These are phyloP conservation scores for Penicillium canariense DNA, from an alignment of 495 filamentous ascomycete species.

Conservation along the genomic window DNA sequence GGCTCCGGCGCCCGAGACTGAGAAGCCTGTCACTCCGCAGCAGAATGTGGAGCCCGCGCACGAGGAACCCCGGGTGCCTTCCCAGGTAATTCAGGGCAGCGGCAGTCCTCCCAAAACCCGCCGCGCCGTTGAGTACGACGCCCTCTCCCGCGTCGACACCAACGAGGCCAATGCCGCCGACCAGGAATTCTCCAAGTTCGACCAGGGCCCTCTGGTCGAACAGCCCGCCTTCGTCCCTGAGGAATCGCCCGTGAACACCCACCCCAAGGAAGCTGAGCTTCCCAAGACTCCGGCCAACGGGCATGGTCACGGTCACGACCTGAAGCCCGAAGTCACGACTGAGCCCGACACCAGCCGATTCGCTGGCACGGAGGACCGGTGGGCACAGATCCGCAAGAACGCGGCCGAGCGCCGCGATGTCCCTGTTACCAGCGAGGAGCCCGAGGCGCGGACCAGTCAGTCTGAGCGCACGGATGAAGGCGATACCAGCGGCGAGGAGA, in stretches of 20 bases:
- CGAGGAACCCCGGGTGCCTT: slow-evolving; percentile 13
- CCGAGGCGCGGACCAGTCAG: slow-evolving; percentile 35
- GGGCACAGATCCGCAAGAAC: slow-evolving; percentile 95
- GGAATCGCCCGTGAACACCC: slow-evolving; percentile 48
- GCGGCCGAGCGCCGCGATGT: slow-evolving; percentile 70
- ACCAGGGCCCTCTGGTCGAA: slow-evolving; percentile 85
- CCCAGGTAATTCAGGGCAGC: slow-evolving; percentile 13
- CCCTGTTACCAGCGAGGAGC: slow-evolving; percentile 56
- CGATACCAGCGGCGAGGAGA: slow-evolving; percentile 93
- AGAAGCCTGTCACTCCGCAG: slow-evolving; percentile 23
- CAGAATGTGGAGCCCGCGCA: slow-evolving; percentile 22
- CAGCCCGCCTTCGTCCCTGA: slow-evolving; percentile 81
- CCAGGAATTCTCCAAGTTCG: slow-evolving; percentile 77
- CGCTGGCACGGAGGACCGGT: slow-evolving; percentile 48
- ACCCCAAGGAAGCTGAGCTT: slow-evolving; percentile 8
- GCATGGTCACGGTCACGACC: slow-evolving; percentile 25
- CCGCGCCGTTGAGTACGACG: slow-evolving; percentile 49
- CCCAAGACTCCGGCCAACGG: slow-evolving; percentile 26
- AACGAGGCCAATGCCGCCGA: slow-evolving; percentile 64
- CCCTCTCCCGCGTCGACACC: slow-evolving; percentile 59
- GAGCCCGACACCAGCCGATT: slow-evolving; percentile 20
- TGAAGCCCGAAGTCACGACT: slow-evolving; percentile 24
- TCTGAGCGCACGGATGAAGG: slow-evolving; percentile 68
- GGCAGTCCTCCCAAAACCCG: slow-evolving; percentile 47
- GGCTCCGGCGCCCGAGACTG: slow-evolving; percentile 5